Evolutionary conservation across 169 alveolate genomes (phyloP), one percentile per base, ranked within the genome.

Genomic region (Condylostoma magnum): DNA sequence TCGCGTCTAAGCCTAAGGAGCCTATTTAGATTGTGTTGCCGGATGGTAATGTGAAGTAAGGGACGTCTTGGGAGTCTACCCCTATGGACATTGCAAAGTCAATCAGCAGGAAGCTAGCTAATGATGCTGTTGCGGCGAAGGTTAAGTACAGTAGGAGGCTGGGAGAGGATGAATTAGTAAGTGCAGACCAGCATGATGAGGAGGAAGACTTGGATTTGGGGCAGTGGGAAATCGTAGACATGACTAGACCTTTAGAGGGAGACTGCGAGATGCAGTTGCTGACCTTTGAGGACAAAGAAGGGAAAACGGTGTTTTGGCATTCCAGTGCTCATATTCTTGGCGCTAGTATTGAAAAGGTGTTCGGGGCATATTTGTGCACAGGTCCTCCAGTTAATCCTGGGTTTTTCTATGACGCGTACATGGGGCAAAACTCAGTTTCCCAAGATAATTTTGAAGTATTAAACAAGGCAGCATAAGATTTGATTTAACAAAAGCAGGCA

Each of bases 261-360:
- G 97, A 91, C 77, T 97, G 99, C 67, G 89, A 91, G 60, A 33
- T 97, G 2, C 90, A 92, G 75, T 81, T 96, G 27, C 87, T 94
- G 27, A 94, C 81, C 63, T 96, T 97, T 70, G 99, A 97, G 44
- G 92, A 95, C 34, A 85, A 79, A 47, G 98, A 96, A 69, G 99
- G 99, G 31, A 88, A 95, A 70, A 90, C 91, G 67, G 95, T 93
- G 1, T 98, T 97, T 79, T 98, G 99, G 99, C 99, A 98, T 82
- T 97, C 99, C 6, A 91, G 98, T 22, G 98, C 99, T 6, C 99
- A 98, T 74, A 87, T 97, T 28, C 91, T 96, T 37, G 99, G 99
- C 30, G 86, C 95, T 37, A 95, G 98, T 25, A 75, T 98, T 56
- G 99, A 98, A 80, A 90, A 90, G 46, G 92, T 84, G 52, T 97